A percentile compares a stretch with the other conserved stretches of the same genome.
phyloP scores from a whole-genome alignment of 139 green algal genomes.

The Micractinium conductrix region DNA sequence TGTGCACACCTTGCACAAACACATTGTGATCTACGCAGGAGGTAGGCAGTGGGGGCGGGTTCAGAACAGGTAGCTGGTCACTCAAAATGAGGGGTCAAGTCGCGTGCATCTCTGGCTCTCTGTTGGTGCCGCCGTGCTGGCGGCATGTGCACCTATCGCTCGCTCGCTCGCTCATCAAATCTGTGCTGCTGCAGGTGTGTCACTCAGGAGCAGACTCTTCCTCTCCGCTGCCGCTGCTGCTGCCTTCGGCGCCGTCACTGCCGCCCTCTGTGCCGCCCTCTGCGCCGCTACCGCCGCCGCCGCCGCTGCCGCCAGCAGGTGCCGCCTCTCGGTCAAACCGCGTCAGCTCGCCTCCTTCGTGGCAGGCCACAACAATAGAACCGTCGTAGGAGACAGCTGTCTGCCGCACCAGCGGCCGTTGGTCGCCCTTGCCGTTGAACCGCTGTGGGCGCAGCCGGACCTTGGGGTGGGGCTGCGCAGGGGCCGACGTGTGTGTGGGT shows the following conservation, averaged over 20 bases:
- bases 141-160: not conserved
- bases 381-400: constrained; percentile 74
- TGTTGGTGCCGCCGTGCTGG: not conserved
- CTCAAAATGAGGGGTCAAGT: too few relatives aligned
- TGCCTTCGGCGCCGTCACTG: not conserved
- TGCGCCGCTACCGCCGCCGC: not conserved
- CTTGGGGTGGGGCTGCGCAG: constrained; percentile 11
- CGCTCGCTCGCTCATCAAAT: not conserved
- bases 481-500: too few relatives aligned
- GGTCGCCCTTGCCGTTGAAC: not conserved
- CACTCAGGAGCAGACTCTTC: too few relatives aligned
- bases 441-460: constrained; percentile 23
- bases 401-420: constrained; percentile 63
- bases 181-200: not conserved
- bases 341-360: constrained; percentile 71
- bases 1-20: too few relatives aligned
- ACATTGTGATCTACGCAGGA: too few relatives aligned
- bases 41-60: too few relatives aligned
- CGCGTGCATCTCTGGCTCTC: not conserved
- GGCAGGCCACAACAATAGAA: constrained; percentile 57
- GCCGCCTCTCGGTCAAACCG: constrained; percentile 23
- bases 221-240: not conserved
- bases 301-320: not conserved
- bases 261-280: not conserved
- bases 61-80: too few relatives aligned